Evolutionary conservation across 2,329 filamentous ascomycete species (phyloP).

Genomic region (Dactylellina leptospora): DNA sequence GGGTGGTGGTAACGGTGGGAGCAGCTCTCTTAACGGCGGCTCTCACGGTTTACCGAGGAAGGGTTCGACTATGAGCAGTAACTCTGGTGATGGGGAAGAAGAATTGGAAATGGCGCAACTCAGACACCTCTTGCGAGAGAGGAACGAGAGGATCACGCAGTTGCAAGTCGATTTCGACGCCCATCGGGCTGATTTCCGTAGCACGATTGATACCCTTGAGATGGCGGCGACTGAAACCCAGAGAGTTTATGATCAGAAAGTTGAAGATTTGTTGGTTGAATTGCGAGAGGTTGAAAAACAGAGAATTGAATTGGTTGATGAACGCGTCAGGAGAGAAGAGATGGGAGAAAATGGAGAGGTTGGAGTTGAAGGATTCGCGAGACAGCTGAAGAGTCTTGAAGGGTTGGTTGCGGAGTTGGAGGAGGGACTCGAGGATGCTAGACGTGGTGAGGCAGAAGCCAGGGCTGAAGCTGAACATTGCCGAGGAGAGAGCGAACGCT

Average conservation of each 20-base stretch:
- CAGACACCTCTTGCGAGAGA: conserved; percentile 84
- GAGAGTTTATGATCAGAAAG: conserved; percentile 91
- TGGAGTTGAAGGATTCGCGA: conserved; percentile 82
- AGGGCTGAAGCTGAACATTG: conserved; percentile 95
- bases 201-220: conserved; percentile 95
- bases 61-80: conserved; percentile 28
- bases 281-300: conserved; percentile 82
- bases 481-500: conserved; percentile 90
- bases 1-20: conserved; percentile 56
- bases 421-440: conserved; percentile 92
- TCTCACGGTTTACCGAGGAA: conserved; percentile 8
- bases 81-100: conserved; percentile 74
- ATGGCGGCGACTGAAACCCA: conserved; percentile 95
- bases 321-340: conserved; percentile 35
- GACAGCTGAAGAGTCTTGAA: conserved; percentile 91
- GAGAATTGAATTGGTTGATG: conserved; percentile 70
- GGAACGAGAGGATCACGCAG: conserved; percentile 94
- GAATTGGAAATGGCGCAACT: conserved; percentile 67
- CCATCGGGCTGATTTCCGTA: conserved; percentile 93
- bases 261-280: conserved; percentile 84
- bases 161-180: conserved; percentile 94
- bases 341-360: conserved; percentile 22
- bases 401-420: conserved; percentile 96
- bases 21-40: conserved; percentile 21
- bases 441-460: conserved; percentile 92